A percentile compares a stretch with the other conserved stretches of the same genome.
Conservation (phyloP, 2,329 filamentous ascomycete species). For the Whalleya microplaca region DNA sequence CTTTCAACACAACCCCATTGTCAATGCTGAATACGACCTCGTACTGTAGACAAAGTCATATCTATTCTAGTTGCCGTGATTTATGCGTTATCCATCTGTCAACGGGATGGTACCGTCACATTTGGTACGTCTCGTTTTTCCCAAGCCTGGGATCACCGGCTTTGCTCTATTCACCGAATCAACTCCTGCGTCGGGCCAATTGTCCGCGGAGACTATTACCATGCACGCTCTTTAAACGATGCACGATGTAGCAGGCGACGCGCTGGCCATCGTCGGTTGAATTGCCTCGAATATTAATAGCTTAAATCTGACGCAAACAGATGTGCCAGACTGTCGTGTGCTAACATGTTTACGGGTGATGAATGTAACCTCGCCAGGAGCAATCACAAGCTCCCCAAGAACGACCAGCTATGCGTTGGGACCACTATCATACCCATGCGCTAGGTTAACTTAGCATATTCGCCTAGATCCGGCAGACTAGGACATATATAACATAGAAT, state of each 20-base stretch:
- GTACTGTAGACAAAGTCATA: background rate
- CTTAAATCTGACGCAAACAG: conserved; percentile 2
- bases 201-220: background rate
- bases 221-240: background rate
- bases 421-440: background rate
- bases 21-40: conserved; percentile 5
- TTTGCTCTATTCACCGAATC: background rate
- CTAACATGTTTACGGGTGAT: conserved; percentile 1
- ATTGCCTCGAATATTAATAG: conserved; percentile 10
- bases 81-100: conserved; percentile 25
- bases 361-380: background rate
- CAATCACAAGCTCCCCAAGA: background rate
- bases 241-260: background rate
- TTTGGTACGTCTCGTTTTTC: conserved; percentile 14
- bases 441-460: background rate
- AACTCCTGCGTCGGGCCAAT: background rate
- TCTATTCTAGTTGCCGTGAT: conserved; percentile 24
- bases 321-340: conserved; percentile 1
- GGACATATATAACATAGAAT: background rate
- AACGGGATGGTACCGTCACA: conserved; percentile 29
- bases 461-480: background rate
- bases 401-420: background rate
- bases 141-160: background rate
- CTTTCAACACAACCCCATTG: conserved; percentile 4
- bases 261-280: background rate